Evolutionary conservation across 2,329 filamentous ascomycete genomes (phyloP), one percentile per base, ranked within the genome.

Genomic region (Paraphaeosphaeria minitans): DNA sequence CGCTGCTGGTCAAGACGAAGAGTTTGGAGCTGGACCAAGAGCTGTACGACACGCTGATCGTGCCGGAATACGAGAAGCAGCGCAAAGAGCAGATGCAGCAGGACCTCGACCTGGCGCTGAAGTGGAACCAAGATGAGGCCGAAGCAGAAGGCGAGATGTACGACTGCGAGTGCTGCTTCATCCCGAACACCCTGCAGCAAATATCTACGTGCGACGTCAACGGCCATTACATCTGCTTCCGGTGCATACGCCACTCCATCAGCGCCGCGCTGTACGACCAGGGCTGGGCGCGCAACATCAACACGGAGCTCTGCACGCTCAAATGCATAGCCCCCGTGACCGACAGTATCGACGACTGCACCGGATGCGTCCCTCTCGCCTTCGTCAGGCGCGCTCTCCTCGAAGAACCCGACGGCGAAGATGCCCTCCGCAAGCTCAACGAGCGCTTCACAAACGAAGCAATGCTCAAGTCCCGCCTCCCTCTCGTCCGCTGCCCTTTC

Each of bases 221-320:
- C 2, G 87, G 86, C 1, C 91, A 95, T 77, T 85, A 91, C 71
- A 83, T 94, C 55, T 95, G 91, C 78, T 89, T 93, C 77, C 85
- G 86, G 47, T 98, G 95, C 76, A 88, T 98, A 52, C 89, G 89
- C 63, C 87, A 90, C 64, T 89, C 93, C 12, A 84, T 94, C 59
- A 90, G 89, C 51, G 94, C 98, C 74, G 93, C 93, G 1, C 81
- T 98, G 0, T 98, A 96, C 73, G 95, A 95, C 0, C 95, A 98
- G 75, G 92, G 92, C 53, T 97, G 94, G 92, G 85, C 87, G 51
- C 88, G 90, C 59, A 95, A 87, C 68, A 89, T 97, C 66, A 85
- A 95, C 71, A 77, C 86, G 29, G 83, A 87, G 58, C 86, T 83
- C 39, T 90, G 90, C 39, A 93, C 92, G 0, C 82, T 98, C 55